These are phyloP conservation scores for Hevea brasiliensis DNA, from an alignment of 345 rosid species.

Conservation along the genomic window DNA sequence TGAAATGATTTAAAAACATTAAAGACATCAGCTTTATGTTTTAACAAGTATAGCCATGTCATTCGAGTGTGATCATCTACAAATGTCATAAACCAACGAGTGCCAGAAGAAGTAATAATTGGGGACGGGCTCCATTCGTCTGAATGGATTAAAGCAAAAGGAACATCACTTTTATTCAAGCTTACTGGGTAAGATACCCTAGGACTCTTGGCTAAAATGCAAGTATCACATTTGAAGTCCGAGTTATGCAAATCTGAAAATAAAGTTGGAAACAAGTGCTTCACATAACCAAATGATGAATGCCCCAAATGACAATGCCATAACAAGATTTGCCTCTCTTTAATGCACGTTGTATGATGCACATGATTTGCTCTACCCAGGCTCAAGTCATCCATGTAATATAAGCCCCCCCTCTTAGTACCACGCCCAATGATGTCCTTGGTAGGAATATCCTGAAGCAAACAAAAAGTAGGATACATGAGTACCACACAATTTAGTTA, in stretches of 20 bases:
- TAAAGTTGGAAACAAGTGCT: no score
- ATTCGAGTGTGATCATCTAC: constrained; percentile 12
- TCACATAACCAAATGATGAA: background rate
- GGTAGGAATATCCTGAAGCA: constrained; percentile 1
- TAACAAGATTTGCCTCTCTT: background rate
- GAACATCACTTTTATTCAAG: background rate
- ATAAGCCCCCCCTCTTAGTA: no score
- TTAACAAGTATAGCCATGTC: constrained; percentile 1
- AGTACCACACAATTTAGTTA: background rate
- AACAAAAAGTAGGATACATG: background rate
- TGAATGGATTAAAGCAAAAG: constrained; percentile 5
- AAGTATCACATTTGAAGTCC: no score
- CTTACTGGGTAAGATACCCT: background rate
- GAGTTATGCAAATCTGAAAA: no score
- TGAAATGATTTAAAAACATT: background rate
- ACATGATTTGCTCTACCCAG: background rate
- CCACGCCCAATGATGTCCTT: background rate
- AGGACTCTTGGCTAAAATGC: no score
- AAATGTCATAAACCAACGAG: constrained; percentile 9
- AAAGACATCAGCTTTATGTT: constrained; percentile 5
- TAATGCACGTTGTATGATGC: background rate
- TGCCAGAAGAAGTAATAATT: background rate
- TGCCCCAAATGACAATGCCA: background rate
- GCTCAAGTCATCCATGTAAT: background rate
- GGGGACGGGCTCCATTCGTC: constrained; percentile 10